Conservation (phyloP, 2,329 filamentous ascomycete species). For the Aschersonia sp. region DNA sequence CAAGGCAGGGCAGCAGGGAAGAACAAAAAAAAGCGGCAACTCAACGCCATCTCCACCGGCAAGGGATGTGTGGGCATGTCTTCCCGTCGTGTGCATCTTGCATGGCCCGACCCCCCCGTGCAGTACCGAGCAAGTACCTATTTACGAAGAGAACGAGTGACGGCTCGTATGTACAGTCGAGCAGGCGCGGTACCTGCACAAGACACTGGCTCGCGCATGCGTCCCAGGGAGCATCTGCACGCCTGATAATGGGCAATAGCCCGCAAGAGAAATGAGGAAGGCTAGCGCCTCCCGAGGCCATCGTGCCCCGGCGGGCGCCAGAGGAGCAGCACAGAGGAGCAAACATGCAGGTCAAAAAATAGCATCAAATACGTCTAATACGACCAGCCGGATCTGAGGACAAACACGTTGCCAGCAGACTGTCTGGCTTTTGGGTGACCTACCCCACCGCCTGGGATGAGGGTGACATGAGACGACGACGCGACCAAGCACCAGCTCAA, state of each 20-base stretch:
- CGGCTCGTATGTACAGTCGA: not conserved
- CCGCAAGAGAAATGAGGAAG: no score
- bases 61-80: not conserved
- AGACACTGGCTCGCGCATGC: not conserved
- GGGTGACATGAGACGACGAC: not conserved
- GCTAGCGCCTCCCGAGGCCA: no score
- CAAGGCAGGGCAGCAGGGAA: not conserved
- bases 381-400: no score
- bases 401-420: no score
- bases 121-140: not conserved
- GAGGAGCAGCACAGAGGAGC: no score
- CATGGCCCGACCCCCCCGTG: not conserved
- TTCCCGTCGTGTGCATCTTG: not conserved
- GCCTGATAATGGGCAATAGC: no score
- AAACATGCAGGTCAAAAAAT: no score
- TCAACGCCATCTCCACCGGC: constrained; percentile 1
- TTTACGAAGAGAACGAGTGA: not conserved
- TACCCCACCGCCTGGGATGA: not conserved
- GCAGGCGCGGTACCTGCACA: not conserved
- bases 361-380: no score
- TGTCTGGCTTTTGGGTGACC: not conserved
- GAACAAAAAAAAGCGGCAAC: constrained; percentile 1
- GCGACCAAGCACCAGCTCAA: not conserved
- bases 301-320: no score
- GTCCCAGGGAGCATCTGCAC: no score